These are phyloP conservation scores for Paxillus rubicundulus DNA, from an alignment of 768 basidiomycete genomes.

Conservation along the genomic window DNA sequence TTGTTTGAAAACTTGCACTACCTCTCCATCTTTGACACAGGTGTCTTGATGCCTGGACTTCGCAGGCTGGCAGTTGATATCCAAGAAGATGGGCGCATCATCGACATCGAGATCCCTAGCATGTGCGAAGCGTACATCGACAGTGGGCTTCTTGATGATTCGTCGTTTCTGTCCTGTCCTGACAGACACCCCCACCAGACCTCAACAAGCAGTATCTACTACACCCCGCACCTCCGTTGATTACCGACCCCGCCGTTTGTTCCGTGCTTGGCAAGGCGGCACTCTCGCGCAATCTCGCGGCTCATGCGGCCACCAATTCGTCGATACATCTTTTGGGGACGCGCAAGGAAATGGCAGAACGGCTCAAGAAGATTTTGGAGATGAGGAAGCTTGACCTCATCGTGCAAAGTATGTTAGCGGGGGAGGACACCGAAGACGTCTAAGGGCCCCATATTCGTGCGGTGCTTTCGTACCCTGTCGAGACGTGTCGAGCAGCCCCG, in stretches of 20 bases:
- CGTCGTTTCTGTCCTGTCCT: neutral
- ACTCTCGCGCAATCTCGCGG: slow-evolving; percentile 55
- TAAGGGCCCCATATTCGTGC: neutral
- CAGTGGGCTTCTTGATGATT: slow-evolving; percentile 36
- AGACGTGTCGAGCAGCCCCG: too few relatives aligned
- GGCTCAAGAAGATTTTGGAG: slow-evolving; percentile 46
- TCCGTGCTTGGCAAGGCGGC: slow-evolving; percentile 43
- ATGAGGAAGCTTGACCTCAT: slow-evolving; percentile 49
- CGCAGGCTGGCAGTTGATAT: slow-evolving; percentile 45
- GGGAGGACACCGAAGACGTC: slow-evolving; percentile 2
- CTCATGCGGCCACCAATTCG: slow-evolving; percentile 49
- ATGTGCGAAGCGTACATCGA: slow-evolving; percentile 53
- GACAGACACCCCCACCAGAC: slow-evolving; percentile 29
- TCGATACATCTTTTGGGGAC: slow-evolving; percentile 45
- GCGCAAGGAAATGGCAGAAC: slow-evolving; percentile 46
- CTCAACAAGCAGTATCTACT: slow-evolving; percentile 48
- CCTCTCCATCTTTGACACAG: slow-evolving; percentile 53
- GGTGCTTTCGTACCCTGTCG: too few relatives aligned
- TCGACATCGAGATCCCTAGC: slow-evolving; percentile 55
- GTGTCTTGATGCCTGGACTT: slow-evolving; percentile 56
- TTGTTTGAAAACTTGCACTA: slow-evolving; percentile 46
- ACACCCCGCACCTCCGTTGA: slow-evolving; percentile 47
- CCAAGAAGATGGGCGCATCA: slow-evolving; percentile 35
- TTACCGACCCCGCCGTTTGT: slow-evolving; percentile 42
- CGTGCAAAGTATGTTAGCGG: slow-evolving; percentile 45